A percentile compares a stretch with the other conserved stretches of the same genome.
phyloP scores from a whole-genome alignment of 2,329 filamentous ascomycete genomes.

The Chaetothyriales sp. region DNA sequence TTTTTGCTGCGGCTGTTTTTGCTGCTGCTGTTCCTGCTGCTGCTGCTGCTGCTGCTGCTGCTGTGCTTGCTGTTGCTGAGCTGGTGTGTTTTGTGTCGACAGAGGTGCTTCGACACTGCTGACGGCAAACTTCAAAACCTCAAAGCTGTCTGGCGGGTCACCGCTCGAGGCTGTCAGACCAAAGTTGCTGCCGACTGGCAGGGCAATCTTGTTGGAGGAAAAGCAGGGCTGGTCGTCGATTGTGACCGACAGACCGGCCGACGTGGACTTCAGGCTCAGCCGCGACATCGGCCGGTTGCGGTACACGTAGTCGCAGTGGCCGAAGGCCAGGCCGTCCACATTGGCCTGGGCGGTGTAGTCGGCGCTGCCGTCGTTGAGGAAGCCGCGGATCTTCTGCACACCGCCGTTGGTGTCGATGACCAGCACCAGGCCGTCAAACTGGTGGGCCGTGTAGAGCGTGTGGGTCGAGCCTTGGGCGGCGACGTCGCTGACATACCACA shows the following conservation, averaged over 20 bases:
- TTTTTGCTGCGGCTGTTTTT: conserved; percentile 9
- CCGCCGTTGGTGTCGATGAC: conserved; percentile 75
- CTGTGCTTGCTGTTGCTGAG: conserved; percentile 22
- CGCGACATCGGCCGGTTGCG: conserved; percentile 78
- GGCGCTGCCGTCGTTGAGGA: conserved; percentile 77
- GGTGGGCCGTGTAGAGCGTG: conserved; percentile 71
- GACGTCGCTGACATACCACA: conserved; percentile 74
- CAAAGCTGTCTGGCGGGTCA: conserved; percentile 87
- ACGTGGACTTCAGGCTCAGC: conserved; percentile 57
- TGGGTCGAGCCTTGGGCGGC: conserved; percentile 50
- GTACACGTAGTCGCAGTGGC: conserved; percentile 80
- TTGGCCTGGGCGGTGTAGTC: conserved; percentile 65
- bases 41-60: conserved; percentile 22
- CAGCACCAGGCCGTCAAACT: conserved; percentile 81
- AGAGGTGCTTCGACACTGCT: conserved; percentile 18
- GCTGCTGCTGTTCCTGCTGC: conserved; percentile 21
- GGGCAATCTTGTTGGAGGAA: conserved; percentile 42
- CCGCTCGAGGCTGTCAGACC: conserved; percentile 79
- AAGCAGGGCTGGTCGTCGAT: conserved; percentile 76
- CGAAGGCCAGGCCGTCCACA: conserved; percentile 79
- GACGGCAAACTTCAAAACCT: conserved; percentile 78
- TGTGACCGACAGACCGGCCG: conserved; percentile 56
- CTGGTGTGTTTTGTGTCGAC: conserved; percentile 22
- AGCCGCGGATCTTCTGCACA: conserved; percentile 66
- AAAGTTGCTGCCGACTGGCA: conserved; percentile 71